Evolutionary conservation across 768 basidiomycete genomes (phyloP), one percentile per base, ranked within the genome.

Genomic region (Lactarius akahatsu): DNA sequence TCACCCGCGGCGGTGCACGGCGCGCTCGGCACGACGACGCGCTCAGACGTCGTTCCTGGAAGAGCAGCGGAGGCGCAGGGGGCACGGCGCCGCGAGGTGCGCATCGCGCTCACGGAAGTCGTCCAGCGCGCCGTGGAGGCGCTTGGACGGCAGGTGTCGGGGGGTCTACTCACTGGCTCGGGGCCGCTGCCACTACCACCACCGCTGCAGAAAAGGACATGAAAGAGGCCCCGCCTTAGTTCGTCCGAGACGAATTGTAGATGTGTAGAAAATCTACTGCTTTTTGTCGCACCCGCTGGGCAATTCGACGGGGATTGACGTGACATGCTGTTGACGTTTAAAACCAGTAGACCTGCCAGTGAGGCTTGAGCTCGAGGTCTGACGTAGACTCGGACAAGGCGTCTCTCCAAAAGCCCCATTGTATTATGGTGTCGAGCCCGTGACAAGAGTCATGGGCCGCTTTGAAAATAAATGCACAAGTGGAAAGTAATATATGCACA

Each of bases 1-100:
- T 80, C 83, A 28, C 65, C 78, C 0, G 75, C 78, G 36, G 75
- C 77, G 45, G 72, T 86, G 52, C 62, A 65, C 32, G 68, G 47
- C 54, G 71, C 74, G 23, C 68, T 77, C 9, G 28, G 23, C 8
- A 28, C 28, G 13, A 28, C 26, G 0, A 28, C 9, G 36, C 32
- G 52, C 45, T 16, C 9, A 36, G 36, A 23, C 4, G 13, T 16
- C 32, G 56, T 28, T 4, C 7, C 34, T 15, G 34, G 56, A 15
- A 61, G 45, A 26, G 59, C 57, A 11, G n/a, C 41, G 4, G 36
- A 59, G 11, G 57, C 30, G 8, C 66, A 66, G 54, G 61, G 43
- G 34, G 60, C 67, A 68, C n/a, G 57, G 1, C 43, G 13, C 2
- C 11, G 11, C 6, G 15, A 41, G 32, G 69, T 74, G 20, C 73